Conservation (phyloP, 106 monocot genomes). For the Agapanthus africanus region DNA sequence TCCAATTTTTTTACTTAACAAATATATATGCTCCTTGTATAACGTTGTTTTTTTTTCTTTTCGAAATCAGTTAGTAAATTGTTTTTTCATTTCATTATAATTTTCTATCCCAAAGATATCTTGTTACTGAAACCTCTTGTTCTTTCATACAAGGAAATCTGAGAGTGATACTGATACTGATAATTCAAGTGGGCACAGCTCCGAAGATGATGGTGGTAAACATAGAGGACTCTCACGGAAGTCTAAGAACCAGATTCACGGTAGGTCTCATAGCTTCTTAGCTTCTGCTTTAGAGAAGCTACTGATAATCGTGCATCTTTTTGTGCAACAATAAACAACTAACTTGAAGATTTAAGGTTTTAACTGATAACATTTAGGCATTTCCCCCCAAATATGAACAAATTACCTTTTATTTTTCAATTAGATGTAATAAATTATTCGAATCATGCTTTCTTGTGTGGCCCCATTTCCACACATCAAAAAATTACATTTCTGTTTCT, state of each 20-base stretch:
- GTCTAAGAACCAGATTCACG: constrained; percentile 36
- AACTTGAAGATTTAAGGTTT: no score
- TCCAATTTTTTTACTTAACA: background rate
- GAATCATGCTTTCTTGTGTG: no score
- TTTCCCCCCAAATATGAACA: no score
- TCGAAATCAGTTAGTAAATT: background rate
- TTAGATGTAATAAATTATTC: no score
- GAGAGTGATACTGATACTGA: constrained; percentile 37
- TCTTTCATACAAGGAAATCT: constrained; percentile 15
- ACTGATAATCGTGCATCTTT: background rate
- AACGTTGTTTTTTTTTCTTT: background rate
- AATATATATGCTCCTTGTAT: background rate
- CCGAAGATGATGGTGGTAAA: constrained; percentile 34
- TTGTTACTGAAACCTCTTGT: background rate
- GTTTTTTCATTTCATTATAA: background rate
- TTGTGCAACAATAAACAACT: no score
- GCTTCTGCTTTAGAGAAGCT: background rate
- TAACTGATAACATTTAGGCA: no score
- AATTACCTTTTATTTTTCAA: no score
- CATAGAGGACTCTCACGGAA: constrained; percentile 11
- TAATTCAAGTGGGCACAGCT: constrained; percentile 32
- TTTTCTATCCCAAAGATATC: background rate
- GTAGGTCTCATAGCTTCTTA: constrained; percentile 20
- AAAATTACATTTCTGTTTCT: no score
- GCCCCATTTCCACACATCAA: no score